Base-by-base conservation (phyloP, 352 stramenopile species). In the Phytophthora palmivora region DNA sequence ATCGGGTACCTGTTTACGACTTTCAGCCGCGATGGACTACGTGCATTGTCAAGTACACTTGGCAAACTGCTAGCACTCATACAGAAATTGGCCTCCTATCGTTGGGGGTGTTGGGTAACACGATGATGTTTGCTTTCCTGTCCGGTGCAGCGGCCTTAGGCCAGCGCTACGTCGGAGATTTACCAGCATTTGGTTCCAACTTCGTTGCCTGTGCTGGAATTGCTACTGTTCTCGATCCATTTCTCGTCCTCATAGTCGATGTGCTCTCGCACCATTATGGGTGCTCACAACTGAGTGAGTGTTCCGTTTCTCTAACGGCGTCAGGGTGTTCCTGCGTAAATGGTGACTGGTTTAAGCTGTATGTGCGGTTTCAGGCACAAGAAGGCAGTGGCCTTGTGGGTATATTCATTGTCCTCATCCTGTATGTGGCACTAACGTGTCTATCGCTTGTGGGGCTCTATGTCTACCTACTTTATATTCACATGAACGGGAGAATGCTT, bases 401-500 rank as follows among this genome's bases (percentile, higher is more conserved):
- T n/a, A 63, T 87, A 24, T 70, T 95, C 46, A 66, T 96, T 46
- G 89, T 83, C 2, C 47, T 89, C 42, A 84, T 97, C 46, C 34
- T 97, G 24, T 96, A 95, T 55, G 58, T 67, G 8, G 76, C 78
- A 2, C 73, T 93, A 34, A 85, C 79, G 36, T 79, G 79, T 37
- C 18, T 90, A 18, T 75, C 79, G 24, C 64, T 86, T 15, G 60
- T 82, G 21, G 70, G 63, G 18, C 66, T 95, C 10, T 94, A 95
- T 60, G 63, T 70, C 52, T 97, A 96, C 54, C 62, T 97, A 24
- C 76, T 97, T 8, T 77, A 92, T 51, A 69, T 94, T 6, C 90
- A 97, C 79, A 93, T 95, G 81, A 96, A 96, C 61, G 90, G 89
- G 11, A 84, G 90, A 42, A 93, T 97, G 83, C 74, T 96, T 6